A percentile compares a stretch with the other conserved stretches of the same genome.
These are phyloP conservation scores for Pilaira anomala DNA, from an alignment of 192 early-diverging fungal species.

Conservation along the genomic window DNA sequence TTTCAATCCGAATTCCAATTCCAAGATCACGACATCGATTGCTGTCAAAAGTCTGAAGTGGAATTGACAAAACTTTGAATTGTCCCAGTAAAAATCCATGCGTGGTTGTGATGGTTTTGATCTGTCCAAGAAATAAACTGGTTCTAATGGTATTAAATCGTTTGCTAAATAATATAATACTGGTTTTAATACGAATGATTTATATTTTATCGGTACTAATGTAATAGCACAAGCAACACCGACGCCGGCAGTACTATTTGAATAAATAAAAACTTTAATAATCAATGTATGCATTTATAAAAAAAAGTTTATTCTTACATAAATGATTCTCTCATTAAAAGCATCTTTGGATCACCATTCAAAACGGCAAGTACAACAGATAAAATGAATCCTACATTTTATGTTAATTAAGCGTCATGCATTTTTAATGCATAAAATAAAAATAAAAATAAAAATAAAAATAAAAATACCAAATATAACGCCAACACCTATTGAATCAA, in stretches of 20 bases:
- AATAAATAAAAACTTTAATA: slow-evolving; percentile 3
- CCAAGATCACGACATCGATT: slow-evolving; percentile 28
- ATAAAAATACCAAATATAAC: slow-evolving; percentile 38
- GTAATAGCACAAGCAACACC: slow-evolving; percentile 38
- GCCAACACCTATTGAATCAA: slow-evolving; percentile 32
- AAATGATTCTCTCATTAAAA: slow-evolving; percentile 46
- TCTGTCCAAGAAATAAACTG: slow-evolving; percentile 17
- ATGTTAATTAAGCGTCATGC: not conserved
- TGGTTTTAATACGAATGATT: slow-evolving; percentile 37
- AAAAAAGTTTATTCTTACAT: slow-evolving; percentile 22
- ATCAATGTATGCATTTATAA: not conserved
- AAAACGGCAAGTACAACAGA: slow-evolving; percentile 40
- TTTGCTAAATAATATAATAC: slow-evolving; percentile 36
- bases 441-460: not conserved
- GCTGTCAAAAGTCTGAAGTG: slow-evolving; percentile 38
- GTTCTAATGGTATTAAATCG: slow-evolving; percentile 32
- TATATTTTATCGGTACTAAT: slow-evolving; percentile 40
- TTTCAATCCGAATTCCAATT: slow-evolving; percentile 35
- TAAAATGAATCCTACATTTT: slow-evolving; percentile 34
- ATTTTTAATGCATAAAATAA: not conserved
- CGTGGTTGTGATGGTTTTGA: slow-evolving; percentile 17
- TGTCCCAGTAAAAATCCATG: slow-evolving; percentile 39
- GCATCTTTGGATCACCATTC: slow-evolving; percentile 37
- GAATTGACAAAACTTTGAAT: slow-evolving; percentile 28
- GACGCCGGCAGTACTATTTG: slow-evolving; percentile 27